Evolutionary conservation across 441 rosid species (phyloP), one percentile per base, ranked within the genome.

Genomic region (Erodium texanum): DNA sequence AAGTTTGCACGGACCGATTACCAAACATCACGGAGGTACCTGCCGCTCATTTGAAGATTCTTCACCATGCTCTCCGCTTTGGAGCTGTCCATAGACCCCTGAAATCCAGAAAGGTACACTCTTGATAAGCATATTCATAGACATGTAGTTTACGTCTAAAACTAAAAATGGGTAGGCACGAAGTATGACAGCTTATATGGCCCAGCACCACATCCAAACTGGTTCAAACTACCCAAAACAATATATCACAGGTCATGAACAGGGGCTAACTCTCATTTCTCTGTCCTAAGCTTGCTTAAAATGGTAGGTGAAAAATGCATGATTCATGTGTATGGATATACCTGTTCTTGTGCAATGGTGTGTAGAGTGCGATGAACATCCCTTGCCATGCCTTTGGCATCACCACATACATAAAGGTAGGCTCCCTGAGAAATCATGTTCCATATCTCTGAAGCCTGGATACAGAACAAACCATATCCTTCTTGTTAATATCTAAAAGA

Each of bases 11-110:
- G 10, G 45, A 38, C 1, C 71, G 19, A 64, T 82, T 70, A 89
- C 96, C 96, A 89, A 54, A 94, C 98, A 64, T 94, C 99, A 20
- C 99, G 97, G 0, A 89, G 81, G 79, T 94, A 94, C 77, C 98
- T 82, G 48, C 97, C 96, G 12, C 66, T 86, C 84, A 74, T 92
- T 80, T 94, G 99, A 70, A 94, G 86, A 75, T 85, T 87, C 82
- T 94, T 94, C 78, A 94, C 96, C 84, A 89, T 80, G 81, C 90
- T 78, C 80, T 94, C 99, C 0, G 97, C 90, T 74, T 84, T 82
- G 0, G 99, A 88, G 70, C 82, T 80, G 77, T 88, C 89, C 4
- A 92, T 73, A 24, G 93, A 82, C 74, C 99, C 99, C 99, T 94
- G 85, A 18, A 66, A 65, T 32, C 2, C 69, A 71, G 19, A 7